These are phyloP conservation scores for Trichopus zeylanicus DNA, from an alignment of 116 monocot species.

Conservation along the genomic window DNA sequence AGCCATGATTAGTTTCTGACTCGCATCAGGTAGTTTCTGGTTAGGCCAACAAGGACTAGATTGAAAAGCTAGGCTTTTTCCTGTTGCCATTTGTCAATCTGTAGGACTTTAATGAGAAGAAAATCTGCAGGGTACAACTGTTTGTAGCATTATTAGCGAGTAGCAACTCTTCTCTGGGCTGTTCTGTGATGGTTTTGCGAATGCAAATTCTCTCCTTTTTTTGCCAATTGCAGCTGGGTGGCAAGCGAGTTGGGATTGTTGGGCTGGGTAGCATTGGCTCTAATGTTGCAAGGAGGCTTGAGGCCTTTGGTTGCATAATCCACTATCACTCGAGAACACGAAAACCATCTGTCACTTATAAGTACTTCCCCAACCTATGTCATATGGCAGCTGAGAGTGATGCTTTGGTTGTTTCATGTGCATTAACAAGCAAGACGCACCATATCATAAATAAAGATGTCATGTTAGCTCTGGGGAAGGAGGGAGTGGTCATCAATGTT, in stretches of 20 bases:
- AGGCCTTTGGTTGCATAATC: conserved; percentile 8
- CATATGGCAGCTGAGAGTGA: conserved; percentile 3
- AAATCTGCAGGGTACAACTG: no score
- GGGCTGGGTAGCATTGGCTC: conserved; percentile 9
- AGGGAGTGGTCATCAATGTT: conserved; percentile 4
- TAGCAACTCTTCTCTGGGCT: no score
- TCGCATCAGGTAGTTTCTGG: no score
- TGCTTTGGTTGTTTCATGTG: conserved; percentile 2
- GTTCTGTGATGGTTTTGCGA: no score
- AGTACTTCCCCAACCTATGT: not conserved
- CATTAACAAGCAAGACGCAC: conserved; percentile 6
- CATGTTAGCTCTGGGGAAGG: not conserved
- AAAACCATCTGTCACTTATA: not conserved
- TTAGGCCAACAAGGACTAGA: no score
- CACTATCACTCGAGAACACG: not conserved
- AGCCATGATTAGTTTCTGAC: no score
- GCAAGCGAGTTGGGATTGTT: conserved; percentile 7
- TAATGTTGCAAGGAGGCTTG: conserved; percentile 4
- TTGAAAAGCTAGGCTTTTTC: no score
- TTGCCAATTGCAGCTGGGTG: conserved; percentile 8
- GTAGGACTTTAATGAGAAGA: no score
- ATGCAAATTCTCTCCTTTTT: not conserved
- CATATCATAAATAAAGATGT: conserved; percentile 7
- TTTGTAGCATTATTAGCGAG: no score
- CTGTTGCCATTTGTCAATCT: no score